Percentiles rank a stretch among this genome's conserved stretches.
Evolutionary conservation across 257 asterid genomes (phyloP).

Genomic region (Cordia subcordata): DNA sequence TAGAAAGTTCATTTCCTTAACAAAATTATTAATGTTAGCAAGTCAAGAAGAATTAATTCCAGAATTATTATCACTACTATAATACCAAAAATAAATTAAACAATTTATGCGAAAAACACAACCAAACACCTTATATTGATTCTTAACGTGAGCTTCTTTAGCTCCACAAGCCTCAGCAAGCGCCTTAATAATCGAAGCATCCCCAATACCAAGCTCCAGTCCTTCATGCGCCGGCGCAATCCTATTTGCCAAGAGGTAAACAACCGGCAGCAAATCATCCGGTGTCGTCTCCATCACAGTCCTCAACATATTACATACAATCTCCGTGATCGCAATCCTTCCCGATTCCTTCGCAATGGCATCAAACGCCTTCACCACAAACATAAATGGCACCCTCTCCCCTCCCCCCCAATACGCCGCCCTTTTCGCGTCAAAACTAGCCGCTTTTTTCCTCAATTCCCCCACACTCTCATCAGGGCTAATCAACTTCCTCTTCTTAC

Average conservation of each 20-base stretch:
- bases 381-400: constrained; percentile 86
- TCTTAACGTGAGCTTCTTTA: constrained; percentile 69
- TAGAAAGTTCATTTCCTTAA: no score
- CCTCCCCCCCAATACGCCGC: constrained; percentile 85
- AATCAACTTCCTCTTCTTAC: constrained; percentile 48
- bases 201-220: constrained; percentile 93
- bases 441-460: constrained; percentile 72
- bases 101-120: neutral
- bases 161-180: constrained; percentile 94
- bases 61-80: neutral
- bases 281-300: constrained; percentile 83
- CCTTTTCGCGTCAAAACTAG: constrained; percentile 52
- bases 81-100: neutral
- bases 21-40: neutral
- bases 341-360: constrained; percentile 78
- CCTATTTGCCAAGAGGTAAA: constrained; percentile 69
- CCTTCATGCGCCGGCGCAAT: constrained; percentile 90
- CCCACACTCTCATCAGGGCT: constrained; percentile 56
- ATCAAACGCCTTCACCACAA: constrained; percentile 75
- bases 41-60: neutral
- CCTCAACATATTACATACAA: constrained; percentile 83
- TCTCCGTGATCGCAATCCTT: constrained; percentile 74
- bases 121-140: constrained; percentile 59
- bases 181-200: constrained; percentile 72
- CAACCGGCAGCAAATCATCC: constrained; percentile 67